Base-by-base conservation (phyloP, 2,329 filamentous ascomycete genomes). In the Ustilaginoidea virens region DNA sequence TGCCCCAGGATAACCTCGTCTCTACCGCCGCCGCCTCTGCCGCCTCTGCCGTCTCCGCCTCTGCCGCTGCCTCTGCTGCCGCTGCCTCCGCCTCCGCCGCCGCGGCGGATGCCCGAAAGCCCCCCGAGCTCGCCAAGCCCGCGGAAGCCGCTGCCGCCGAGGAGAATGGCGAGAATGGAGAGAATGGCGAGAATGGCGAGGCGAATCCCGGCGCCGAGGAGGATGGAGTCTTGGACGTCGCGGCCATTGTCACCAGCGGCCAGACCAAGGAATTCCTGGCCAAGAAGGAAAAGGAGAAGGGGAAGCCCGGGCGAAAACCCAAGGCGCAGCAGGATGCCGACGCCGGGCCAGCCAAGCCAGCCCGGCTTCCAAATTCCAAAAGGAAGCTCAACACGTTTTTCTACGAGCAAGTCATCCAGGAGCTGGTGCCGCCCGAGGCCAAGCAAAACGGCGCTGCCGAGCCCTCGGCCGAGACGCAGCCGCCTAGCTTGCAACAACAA, bases 241-340 rank as follows among this genome's bases (percentile, higher is more conserved):
- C 81, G n/a, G 78, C 69, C 39, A 86, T 90, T 38, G 80, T 90
- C 20, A 79, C 79, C 1, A 79, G 74, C 40, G 81, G 81, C 18
- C 80, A 83, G 49, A 82, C 82, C 40, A 72, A 74, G 40, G 81
- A 90, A 43, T 87, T 85, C 42, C 58, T 90, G 5, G 81, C 80
- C 7, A 80, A 81, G 54, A 83, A 81, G 61, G 74, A 79, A 45
- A 86, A 82, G 61, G 74, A 79, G 35, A 76, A 71, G 51, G 71
- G 66, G 39, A 79, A 77, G 43, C 63, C 65, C 23, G 63, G 58
- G 7, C 42, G 54, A 17, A 57, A 57, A 38, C 40, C 41, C 14
- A 73, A 75, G 41, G 30, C 15, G 6, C 66, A 66, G 20, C 66
- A 70, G 43, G 69, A 74, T 17, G 58, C 54, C 7, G 66, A 69